Evolutionary conservation across 78 protist species (phyloP).

Genomic region (Chrysochromulina parva): DNA sequence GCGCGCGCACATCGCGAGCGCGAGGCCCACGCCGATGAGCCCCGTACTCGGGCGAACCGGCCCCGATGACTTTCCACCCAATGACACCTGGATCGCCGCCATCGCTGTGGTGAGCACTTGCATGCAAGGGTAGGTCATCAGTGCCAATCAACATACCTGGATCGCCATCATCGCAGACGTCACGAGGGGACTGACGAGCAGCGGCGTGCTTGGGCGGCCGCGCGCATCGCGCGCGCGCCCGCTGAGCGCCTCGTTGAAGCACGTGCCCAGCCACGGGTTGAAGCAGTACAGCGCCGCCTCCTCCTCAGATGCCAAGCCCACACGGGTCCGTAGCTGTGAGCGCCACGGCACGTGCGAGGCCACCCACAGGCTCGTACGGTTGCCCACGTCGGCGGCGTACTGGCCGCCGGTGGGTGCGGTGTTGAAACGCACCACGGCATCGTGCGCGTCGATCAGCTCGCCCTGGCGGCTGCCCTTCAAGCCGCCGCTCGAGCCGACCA

Average conservation of each 20-base stretch:
- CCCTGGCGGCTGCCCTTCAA: not conserved
- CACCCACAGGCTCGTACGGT: not conserved
- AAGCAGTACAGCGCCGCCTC: not conserved
- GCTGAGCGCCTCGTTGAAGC: not conserved
- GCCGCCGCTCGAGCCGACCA: not conserved
- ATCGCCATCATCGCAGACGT: no score
- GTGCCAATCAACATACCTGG: no score
- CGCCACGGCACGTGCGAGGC: not conserved
- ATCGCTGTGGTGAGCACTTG: not conserved
- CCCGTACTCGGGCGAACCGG: not conserved
- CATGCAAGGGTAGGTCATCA: not conserved
- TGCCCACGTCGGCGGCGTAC: not conserved
- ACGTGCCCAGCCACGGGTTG: not conserved
- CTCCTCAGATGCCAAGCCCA: no score
- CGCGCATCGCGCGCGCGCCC: not conserved
- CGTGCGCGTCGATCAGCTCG: constrained; percentile 1
- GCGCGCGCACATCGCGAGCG: not conserved
- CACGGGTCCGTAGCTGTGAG: no score
- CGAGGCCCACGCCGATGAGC: not conserved
- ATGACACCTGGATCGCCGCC: not conserved
- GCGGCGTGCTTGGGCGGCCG: no score
- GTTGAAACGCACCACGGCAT: not conserved
- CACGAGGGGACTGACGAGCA: no score
- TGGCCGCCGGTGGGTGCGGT: not conserved
- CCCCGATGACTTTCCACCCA: not conserved